Evolutionary conservation across 352 stramenopile species (phyloP).

Genomic region (Globisporangium parvum): DNA sequence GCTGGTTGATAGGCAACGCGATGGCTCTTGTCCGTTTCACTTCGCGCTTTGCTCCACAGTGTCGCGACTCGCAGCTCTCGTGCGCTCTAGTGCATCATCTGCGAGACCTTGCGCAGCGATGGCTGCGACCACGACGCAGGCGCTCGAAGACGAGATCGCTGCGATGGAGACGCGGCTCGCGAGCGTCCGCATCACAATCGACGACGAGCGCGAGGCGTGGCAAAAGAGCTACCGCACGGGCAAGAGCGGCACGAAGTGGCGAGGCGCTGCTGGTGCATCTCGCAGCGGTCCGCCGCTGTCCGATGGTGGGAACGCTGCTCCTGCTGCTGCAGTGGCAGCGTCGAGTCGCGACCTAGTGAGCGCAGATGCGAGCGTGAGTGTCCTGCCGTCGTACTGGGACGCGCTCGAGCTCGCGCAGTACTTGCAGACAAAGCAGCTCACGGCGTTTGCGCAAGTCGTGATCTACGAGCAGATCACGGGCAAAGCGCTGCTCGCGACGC

Average conservation of each 20-base stretch:
- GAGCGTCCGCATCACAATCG: slow-evolving; percentile 43
- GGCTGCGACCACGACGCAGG: background rate
- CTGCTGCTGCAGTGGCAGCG: too few species aligned
- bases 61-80: too few species aligned
- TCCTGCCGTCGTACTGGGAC: slow-evolving; percentile 52
- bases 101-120: background rate
- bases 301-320: too few species aligned
- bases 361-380: slow-evolving; percentile 7
- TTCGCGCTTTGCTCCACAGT: too few species aligned
- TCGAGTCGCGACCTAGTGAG: too few species aligned
- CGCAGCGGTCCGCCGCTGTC: too few species aligned
- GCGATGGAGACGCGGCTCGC: slow-evolving; percentile 58
- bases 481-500: slow-evolving; percentile 44
- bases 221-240: slow-evolving; percentile 37
- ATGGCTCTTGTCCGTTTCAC: too few species aligned
- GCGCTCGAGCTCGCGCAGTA: slow-evolving; percentile 54
- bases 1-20: too few species aligned
- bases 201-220: slow-evolving; percentile 49
- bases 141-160: slow-evolving; percentile 24
- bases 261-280: slow-evolving; percentile 18
- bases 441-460: slow-evolving; percentile 38
- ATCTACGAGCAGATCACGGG: slow-evolving; percentile 61
- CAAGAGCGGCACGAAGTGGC: slow-evolving; percentile 61
- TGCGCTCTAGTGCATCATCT: too few species aligned
- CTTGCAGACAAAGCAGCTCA: slow-evolving; percentile 40